Evolutionary conservation across 768 basidiomycete species (phyloP), one percentile per base, ranked within the genome.

Genomic region (Russula sp.): DNA sequence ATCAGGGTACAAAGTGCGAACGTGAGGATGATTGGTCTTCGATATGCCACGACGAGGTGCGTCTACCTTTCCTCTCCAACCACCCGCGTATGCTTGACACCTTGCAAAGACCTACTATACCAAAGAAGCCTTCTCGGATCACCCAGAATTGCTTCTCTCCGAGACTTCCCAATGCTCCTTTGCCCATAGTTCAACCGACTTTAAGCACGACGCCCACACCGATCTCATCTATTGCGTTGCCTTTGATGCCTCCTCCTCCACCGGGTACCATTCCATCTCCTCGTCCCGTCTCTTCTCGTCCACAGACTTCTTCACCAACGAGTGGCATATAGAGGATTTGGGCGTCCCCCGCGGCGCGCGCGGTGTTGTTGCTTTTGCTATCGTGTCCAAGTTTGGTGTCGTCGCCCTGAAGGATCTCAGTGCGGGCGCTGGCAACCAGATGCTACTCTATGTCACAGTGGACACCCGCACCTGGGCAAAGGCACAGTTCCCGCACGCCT

Each of bases 401-500:
- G 94, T 92, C 6, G 96, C 95, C 1, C 70, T 98, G 66, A 88
- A 85, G 74, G 92, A 92, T 65, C 64, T 86, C 18, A 75, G 78
- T 2, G 72, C 80, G 4, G 77, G 76, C 5, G 82, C 75, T 42
- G 75, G 79, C 6, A 87, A 85, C 16, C 87, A 94, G 67, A 90
- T 91, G 88, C 73, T 87, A 51, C 78, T 98, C 10, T 98, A 93
- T 70, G 93, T 97, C 42, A 84, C 89, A 0, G 80, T 91, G 4
- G 91, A 98, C 72, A 86, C 90, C 7, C 80, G 82, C 69, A 81
- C 78, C 1, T 99, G 94, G 94, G 87, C 89, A 2, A 85, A 87
- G 68, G 94, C 92, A 2, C 85, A 86, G 63, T 98, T 99, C 79
- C 97, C 97, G 3, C 97, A 97, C 70, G 87, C 90, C 3, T 87